Evolutionary conservation across 2,329 filamentous ascomycete genomes (phyloP), one percentile per base, ranked within the genome.

Genomic region (Beauveria sp.): DNA sequence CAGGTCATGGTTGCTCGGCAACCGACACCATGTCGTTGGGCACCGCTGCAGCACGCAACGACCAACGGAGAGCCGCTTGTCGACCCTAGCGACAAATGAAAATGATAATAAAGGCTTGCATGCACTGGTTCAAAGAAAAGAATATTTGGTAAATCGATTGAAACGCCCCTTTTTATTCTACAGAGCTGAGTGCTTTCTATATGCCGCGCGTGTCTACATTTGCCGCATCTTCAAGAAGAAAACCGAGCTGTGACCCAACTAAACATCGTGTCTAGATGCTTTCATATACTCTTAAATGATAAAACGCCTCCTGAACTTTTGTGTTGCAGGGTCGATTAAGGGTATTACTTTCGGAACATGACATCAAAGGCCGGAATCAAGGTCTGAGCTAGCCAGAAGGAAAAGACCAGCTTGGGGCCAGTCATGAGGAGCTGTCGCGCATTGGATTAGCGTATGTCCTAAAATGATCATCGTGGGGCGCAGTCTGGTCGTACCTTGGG

Each of bases 351-450:
- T 63, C 70, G 72, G 62, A 83, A 69, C 66, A 76, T 76, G 62
- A 68, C 73, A 68, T 86, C 90, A 76, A 98, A 98, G 45, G 92
- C 89, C 57, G 95, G 95, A 73, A 99, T 99, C 70, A 99, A 82
- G 34, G 95, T 98, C 82, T 99, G 95, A 62, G 95, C 95, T 73
- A 99, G 86, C 95, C 95, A 99, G 87, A 99, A 99, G 64, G 93
- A 97, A 82, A 99, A 99, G 65, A 98, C 95, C 64, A 99, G 84
- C 85, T 99, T 99, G 66, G 95, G 95, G 26, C 95, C 96, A 18
- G 95, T 99, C 95, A 99, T 99, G 71, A 99, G 84, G 66, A 99
- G 86, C 88, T 87, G 62, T 45, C 46, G 64, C 43, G 38, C 20
- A 9, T 8, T 49, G 62, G 48, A 45, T 68, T 64, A 68, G 66